Base-by-base conservation (phyloP, 192 early-diverging fungal genomes). In the Coemansia aciculifera region DNA sequence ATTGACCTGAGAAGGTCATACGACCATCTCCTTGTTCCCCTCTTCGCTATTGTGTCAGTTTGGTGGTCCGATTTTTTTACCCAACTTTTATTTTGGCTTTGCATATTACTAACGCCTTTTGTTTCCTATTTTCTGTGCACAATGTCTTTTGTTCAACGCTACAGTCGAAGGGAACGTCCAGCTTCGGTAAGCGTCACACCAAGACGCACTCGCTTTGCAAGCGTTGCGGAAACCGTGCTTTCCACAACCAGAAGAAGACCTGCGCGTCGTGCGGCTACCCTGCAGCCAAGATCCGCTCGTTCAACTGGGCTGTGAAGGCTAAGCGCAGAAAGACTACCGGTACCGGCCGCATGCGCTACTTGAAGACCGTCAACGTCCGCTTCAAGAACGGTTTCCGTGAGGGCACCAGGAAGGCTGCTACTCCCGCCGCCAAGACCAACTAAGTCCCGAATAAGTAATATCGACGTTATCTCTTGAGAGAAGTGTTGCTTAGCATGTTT, bases 161-260 rank as follows among this genome's bases (percentile, higher is more conserved):
- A 38, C 75, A 78, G 95, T 93, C 94, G 83, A 99, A 97, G 90
- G 95, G 95, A 93, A 99, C 97, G 77, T 89, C 91, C 74, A 90
- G 93, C 77, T 97, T 98, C 87, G 98, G 98, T 96, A 98, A 95
- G 88, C 94, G 95, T 84, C 96, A 99, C 92, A 95, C 91, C 87
- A 99, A 99, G 92, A 91, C 98, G 72, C 98, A 99, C 95, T 92
- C 91, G 71, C 89, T 98, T 75, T 99, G 97, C 94, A 86, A 89
- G 74, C 91, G 97, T 78, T 99, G 98, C 86, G 98, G 98, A 63
- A 89, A 89, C 70, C 92, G 95, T 69, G 90, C 96, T 52, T 97
- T 97, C 92, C 97, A 99, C 92, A 95, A 93, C 90, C 96, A 98
- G 88, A 99, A 99, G 94, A 99, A 99, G 94, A 97, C 94, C 48